Conservation (phyloP, 176 grass and related monocot species). For the Hyparrhenia diplandra region DNA sequence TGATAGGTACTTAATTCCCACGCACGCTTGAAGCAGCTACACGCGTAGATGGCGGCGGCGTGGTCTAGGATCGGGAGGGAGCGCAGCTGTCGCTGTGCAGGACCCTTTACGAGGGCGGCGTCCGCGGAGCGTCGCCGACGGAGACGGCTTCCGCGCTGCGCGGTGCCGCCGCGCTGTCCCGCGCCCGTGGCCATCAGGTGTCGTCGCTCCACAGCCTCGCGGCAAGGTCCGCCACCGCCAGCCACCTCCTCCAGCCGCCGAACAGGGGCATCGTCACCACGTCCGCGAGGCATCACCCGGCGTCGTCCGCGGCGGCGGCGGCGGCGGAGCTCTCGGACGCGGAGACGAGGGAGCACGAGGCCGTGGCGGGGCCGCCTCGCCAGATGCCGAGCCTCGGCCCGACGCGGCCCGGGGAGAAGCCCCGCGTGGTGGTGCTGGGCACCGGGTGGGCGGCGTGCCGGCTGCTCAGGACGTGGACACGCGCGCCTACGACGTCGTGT, state of each 20-base stretch:
- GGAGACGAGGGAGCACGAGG: background rate
- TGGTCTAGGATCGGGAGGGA: slow-evolving; percentile 57
- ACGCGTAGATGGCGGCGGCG: slow-evolving; percentile 31
- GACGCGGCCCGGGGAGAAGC: slow-evolving; percentile 61
- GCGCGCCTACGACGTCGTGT: slow-evolving; percentile 72
- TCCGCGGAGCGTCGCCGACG: background rate
- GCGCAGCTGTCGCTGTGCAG: slow-evolving; percentile 33
- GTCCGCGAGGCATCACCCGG: slow-evolving; percentile 7
- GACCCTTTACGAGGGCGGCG: slow-evolving; percentile 28
- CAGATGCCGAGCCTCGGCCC: slow-evolving; percentile 44
- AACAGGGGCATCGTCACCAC: slow-evolving; percentile 50
- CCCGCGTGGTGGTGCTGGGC: slow-evolving; percentile 73
- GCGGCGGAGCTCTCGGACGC: slow-evolving; percentile 31
- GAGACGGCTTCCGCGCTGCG: slow-evolving; percentile 12
- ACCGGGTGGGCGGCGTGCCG: slow-evolving; percentile 90
- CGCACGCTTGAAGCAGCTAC: background rate
- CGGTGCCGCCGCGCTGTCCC: background rate
- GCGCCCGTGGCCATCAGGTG: background rate
- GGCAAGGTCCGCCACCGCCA: background rate
- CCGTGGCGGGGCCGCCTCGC: background rate
- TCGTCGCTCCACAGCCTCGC: slow-evolving; percentile 29
- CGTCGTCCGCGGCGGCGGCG: background rate
- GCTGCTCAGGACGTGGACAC: slow-evolving; percentile 83
- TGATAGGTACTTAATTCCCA: background rate
- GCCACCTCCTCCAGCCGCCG: background rate